Evolutionary conservation across 176 grass and related monocot genomes (phyloP).

Genomic region (Saccharum officinarum): DNA sequence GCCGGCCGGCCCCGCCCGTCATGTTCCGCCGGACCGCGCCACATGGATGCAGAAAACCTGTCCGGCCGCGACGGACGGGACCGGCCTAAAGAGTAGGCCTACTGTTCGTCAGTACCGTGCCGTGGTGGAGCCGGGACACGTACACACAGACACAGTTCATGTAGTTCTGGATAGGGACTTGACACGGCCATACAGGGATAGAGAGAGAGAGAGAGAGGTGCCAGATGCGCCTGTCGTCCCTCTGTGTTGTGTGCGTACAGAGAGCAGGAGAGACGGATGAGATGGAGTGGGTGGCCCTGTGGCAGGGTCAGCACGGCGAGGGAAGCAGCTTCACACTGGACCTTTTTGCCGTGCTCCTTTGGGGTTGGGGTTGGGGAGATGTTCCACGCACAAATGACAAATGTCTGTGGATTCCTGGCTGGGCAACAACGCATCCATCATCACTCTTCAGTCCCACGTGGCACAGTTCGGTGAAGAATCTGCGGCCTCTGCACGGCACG

Average conservation of each 20-base stretch:
- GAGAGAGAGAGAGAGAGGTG: neutral
- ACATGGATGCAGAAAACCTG: no score
- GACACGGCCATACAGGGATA: neutral
- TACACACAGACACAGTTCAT: neutral
- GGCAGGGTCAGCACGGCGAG: neutral
- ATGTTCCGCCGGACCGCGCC: no score
- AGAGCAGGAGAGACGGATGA: no score
- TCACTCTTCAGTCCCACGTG: no score
- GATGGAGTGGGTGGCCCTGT: no score
- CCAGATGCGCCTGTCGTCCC: no score
- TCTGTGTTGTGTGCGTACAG: no score
- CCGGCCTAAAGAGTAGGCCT: no score
- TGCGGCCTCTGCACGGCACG: neutral
- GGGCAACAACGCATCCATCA: neutral
- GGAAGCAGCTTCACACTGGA: neutral
- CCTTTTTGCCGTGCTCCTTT: neutral
- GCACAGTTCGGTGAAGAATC: neutral
- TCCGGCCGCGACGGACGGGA: no score
- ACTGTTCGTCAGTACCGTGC: neutral
- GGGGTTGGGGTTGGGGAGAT: neutral
- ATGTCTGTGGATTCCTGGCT: neutral
- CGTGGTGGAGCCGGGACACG: neutral
- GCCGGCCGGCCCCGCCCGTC: no score
- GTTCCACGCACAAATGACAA: neutral
- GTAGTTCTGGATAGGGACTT: constrained; percentile 1